Evolutionary conservation across 208 protist genomes (phyloP).

Genomic region (Leishmania guyanensis): DNA sequence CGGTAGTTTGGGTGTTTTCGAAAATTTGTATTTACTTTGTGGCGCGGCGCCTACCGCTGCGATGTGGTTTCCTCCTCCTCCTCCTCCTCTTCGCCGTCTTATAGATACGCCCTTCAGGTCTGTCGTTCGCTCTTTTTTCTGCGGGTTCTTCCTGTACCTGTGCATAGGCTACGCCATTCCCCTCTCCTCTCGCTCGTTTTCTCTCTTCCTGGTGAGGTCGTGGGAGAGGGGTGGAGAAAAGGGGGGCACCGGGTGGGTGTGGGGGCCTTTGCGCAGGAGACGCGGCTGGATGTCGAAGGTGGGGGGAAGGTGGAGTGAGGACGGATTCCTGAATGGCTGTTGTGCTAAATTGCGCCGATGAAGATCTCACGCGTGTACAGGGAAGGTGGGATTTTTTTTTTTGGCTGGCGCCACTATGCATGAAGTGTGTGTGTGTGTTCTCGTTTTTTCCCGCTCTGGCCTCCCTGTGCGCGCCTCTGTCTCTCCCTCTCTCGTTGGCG

Average conservation of each 20-base stretch:
- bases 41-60: not conserved
- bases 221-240: not conserved
- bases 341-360: not conserved
- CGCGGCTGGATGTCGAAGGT: not conserved
- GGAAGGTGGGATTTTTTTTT: not conserved
- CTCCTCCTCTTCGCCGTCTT: not conserved
- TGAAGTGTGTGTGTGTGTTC: not conserved
- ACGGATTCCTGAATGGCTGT: not conserved
- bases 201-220: not conserved
- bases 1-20: not conserved
- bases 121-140: not conserved
- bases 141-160: not conserved
- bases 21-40: not conserved
- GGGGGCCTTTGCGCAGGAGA: not conserved
- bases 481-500: not conserved
- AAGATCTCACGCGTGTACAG: not conserved
- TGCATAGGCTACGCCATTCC: not conserved
- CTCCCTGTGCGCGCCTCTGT: not conserved
- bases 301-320: not conserved
- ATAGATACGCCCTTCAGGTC: not conserved
- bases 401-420: not conserved
- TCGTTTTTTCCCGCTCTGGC: not conserved
- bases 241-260: not conserved
- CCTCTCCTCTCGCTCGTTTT: not conserved
- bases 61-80: constrained; percentile 7